A percentile compares a stretch with the other conserved stretches of the same genome.
These are phyloP conservation scores for Rhynchosporium agropyri DNA, from an alignment of 2,329 filamentous ascomycete species.

Conservation along the genomic window DNA sequence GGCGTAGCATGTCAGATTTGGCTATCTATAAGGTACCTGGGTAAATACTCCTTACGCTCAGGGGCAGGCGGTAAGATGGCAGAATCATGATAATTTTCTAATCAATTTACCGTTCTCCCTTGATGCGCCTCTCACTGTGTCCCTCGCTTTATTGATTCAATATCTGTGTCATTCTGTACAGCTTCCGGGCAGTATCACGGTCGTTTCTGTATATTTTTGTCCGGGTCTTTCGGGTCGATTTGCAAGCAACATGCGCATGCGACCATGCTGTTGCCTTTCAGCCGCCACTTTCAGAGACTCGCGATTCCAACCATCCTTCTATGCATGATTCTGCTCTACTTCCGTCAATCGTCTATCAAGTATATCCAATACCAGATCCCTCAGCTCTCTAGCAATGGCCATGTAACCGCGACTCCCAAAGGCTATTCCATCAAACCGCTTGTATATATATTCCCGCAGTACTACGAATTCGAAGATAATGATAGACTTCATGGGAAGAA, in stretches of 20 bases:
- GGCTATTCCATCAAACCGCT: slow-evolving; percentile 22
- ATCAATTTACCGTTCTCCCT: too few species aligned
- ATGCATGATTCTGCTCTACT: slow-evolving; percentile 12
- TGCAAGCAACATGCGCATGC: neutral
- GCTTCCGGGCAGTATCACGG: neutral
- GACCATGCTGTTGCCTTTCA: slow-evolving; percentile 7
- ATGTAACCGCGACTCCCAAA: neutral
- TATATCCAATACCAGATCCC: slow-evolving; percentile 1
- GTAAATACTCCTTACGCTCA: too few species aligned
- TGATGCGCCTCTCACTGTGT: too few species aligned
- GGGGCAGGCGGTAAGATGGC: too few species aligned
- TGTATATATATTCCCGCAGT: slow-evolving; percentile 25
- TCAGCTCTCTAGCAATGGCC: neutral
- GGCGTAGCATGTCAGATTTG: too few species aligned
- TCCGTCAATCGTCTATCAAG: slow-evolving; percentile 1
- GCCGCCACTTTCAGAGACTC: slow-evolving; percentile 8
- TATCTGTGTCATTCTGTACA: neutral
- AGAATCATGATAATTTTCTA: too few species aligned
- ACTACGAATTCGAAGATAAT: slow-evolving; percentile 23
- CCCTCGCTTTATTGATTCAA: too few species aligned
- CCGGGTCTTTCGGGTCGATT: neutral
- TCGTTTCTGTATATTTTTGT: slow-evolving; percentile 1
- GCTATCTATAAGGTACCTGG: too few species aligned
- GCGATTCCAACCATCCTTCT: neutral
- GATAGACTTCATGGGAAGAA: slow-evolving; percentile 21